Base-by-base conservation (phyloP, 345 rosid genomes). In the Geranium rotundifolium region DNA sequence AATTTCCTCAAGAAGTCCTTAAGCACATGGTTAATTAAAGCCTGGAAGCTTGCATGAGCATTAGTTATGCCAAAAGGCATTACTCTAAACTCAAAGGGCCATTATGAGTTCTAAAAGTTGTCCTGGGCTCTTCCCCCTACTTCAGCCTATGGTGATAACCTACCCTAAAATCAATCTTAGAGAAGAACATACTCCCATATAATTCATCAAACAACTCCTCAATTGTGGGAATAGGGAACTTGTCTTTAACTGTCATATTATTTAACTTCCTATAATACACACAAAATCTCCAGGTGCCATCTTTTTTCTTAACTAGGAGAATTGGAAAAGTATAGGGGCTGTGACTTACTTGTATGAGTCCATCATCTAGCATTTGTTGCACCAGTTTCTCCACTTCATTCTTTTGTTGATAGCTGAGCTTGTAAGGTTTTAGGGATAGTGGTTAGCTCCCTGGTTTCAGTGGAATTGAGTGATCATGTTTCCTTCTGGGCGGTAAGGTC, bases 41-140 rank as follows among this genome's bases (percentile, higher is more conserved):
- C 61, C 17, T 19, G 31, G 7, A 58, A 20, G 2, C 17, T 5
- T 13, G 29, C 31, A 4, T 3, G 61, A 16, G 31, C 10, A 29
- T 58, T 20, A 20, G 10, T 58, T 37, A 58, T 23, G 4, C 61
- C 61, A 58, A 19, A 58, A 0, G 61, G 61, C 34, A 58, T 58
- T 3, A 58, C 61, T 1, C 10, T 6, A 15, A 4, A 58, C 34
- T 58, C 34, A 29, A 5, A 58, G 16, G 34, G 2, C 61, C 61
- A 4, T 6, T 12, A 15, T 58, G 61, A 4, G 61, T 58, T 4
- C 34, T 8, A 14, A 58, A 58, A 37, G 34, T 37, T 6, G 34
- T 58, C 17, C 27, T 58, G 4, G 10, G 13, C 7, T 4, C 19
- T 0, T 58, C 61, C 7, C 19, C 31, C 4, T 20, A 1, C 8